Conservation (phyloP, 139 green algal species). For the Auxenochlorella protothecoides region DNA sequence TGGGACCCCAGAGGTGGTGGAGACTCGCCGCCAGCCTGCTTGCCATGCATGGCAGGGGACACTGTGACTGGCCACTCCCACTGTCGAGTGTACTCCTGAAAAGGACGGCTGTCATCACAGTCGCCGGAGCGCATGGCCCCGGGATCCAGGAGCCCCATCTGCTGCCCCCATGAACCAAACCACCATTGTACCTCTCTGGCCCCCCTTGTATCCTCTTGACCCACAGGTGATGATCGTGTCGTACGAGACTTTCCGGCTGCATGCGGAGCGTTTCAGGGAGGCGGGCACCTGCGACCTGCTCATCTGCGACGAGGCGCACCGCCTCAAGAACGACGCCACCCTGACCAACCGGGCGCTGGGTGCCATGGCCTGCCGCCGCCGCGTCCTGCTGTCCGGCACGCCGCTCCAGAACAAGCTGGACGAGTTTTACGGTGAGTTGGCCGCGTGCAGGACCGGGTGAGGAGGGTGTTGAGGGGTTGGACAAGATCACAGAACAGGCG, state of each 20-base stretch:
- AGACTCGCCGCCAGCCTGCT: too few species aligned
- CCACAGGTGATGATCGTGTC: slow-evolving; percentile 75
- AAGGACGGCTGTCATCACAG: too few species aligned
- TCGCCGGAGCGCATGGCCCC: too few species aligned
- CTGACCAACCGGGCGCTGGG: slow-evolving; percentile 82
- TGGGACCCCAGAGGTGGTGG: too few species aligned
- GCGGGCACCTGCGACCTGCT: slow-evolving; percentile 79
- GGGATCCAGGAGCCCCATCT: neutral
- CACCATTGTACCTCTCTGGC: too few species aligned
- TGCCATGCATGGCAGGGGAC: too few species aligned
- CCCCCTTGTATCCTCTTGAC: too few species aligned
- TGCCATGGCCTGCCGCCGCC: slow-evolving; percentile 65
- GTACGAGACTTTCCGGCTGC: slow-evolving; percentile 97
- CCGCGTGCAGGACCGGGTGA: too few species aligned
- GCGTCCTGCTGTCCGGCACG: slow-evolving; percentile 91
- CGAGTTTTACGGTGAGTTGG: slow-evolving; percentile 41
- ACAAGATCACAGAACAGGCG: too few species aligned
- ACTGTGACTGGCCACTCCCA: too few species aligned
- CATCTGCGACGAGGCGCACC: slow-evolving; percentile 95
- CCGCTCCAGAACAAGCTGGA: slow-evolving; percentile 96
- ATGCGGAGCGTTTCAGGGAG: slow-evolving; percentile 57
- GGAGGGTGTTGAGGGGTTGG: too few species aligned
- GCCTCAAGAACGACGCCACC: slow-evolving; percentile 94
- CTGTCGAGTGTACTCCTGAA: too few species aligned
- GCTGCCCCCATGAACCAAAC: neutral